A percentile compares a stretch with the other conserved stretches of the same genome.
Evolutionary conservation across 306 rosid species (phyloP).

Genomic region (Begonia fuchsioides): DNA sequence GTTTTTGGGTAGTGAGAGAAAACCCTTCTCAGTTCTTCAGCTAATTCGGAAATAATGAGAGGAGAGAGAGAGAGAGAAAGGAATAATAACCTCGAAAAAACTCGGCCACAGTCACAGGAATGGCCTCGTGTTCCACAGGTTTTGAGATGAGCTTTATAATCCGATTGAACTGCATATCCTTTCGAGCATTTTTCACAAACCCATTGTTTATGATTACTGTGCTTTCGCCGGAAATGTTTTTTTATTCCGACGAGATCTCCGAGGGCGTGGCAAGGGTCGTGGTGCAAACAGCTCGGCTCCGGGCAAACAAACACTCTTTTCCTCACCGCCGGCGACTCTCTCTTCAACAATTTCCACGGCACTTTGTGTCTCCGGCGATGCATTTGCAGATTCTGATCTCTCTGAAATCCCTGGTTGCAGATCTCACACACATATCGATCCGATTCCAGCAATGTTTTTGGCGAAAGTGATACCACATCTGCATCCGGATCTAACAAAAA

Average conservation of each 20-base stretch:
- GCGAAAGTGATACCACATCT: constrained; percentile 93
- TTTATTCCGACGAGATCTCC: constrained; percentile 97
- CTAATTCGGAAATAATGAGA: background rate
- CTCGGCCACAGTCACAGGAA: constrained; percentile 95
- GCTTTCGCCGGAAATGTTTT: constrained; percentile 88
- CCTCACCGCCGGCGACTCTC: constrained; percentile 71
- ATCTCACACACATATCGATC: constrained; percentile 99
- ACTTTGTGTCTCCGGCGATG: constrained; percentile 91
- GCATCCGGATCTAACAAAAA: constrained; percentile 84
- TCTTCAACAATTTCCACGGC: constrained; percentile 91
- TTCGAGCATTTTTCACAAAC: constrained; percentile 80
- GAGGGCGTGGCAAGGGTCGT: constrained; percentile 87
- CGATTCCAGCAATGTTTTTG: constrained; percentile 84
- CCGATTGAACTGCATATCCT: constrained; percentile 94
- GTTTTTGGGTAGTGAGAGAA: too few relatives aligned
- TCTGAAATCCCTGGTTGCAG: constrained; percentile 98
- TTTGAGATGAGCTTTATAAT: constrained; percentile 93
- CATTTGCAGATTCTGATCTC: constrained; percentile 99
- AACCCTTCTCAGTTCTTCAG: too few relatives aligned
- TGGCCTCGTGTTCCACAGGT: constrained; percentile 97
- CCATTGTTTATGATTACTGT: constrained; percentile 95
- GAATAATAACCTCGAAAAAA: constrained; percentile 49
- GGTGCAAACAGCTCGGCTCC: constrained; percentile 88
- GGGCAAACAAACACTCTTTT: constrained; percentile 95
- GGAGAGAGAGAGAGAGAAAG: background rate